Conservation (phyloP, 2,329 filamentous ascomycete genomes). For the Dothideomycetes sp. region DNA sequence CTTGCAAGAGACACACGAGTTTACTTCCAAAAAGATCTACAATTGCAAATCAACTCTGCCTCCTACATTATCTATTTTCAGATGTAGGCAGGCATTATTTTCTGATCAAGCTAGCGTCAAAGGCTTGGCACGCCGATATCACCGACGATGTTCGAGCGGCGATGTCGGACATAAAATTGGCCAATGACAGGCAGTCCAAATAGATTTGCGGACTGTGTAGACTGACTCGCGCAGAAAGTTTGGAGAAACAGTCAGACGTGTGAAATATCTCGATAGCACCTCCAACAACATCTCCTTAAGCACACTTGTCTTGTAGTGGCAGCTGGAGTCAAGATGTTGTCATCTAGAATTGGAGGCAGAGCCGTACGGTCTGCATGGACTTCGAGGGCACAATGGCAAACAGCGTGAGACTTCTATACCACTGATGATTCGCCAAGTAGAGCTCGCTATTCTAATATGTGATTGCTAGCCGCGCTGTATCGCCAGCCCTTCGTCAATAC, state of each 20-base stretch:
- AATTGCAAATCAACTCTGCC: too few relatives aligned
- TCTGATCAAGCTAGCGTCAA: neutral
- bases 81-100: neutral
- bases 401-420: constrained; percentile 2
- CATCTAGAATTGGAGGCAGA: constrained; percentile 8
- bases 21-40: too few relatives aligned
- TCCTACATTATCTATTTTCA: too few relatives aligned
- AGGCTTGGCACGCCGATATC: neutral
- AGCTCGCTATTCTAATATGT: neutral
- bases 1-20: too few relatives aligned
- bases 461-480: neutral
- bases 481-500: neutral
- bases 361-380: constrained; percentile 4
- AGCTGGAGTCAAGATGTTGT: constrained; percentile 8
- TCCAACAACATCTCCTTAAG: neutral
- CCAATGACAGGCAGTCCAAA: constrained; percentile 3
- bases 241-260: neutral
- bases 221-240: constrained; percentile 9
- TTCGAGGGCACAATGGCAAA: constrained; percentile 6
- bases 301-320: neutral
- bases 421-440: neutral
- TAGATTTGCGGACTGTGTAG: neutral
- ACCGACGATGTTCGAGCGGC: too few relatives aligned
- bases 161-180: neutral
- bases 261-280: neutral